These are phyloP conservation scores for Pittosporum tobira DNA, from an alignment of 129 eudicot species.

Conservation along the genomic window DNA sequence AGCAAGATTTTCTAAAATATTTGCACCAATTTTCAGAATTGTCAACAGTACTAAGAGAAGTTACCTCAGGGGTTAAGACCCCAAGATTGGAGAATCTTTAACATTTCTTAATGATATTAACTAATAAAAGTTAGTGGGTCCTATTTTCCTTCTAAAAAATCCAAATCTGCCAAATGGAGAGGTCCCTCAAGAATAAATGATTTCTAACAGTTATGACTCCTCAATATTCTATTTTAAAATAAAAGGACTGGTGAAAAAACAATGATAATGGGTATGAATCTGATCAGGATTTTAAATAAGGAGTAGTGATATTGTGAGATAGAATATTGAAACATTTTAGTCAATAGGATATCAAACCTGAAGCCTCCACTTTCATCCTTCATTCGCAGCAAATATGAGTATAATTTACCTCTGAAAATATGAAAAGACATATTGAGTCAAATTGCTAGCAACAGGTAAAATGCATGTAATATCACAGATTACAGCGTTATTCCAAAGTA, in stretches of 20 bases:
- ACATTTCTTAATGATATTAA: too few species aligned
- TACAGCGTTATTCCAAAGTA: not conserved
- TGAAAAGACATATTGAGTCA: slow-evolving; percentile 5
- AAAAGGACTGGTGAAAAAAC: not conserved
- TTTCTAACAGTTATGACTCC: not conserved
- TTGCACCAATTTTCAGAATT: too few species aligned
- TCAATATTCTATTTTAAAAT: not conserved
- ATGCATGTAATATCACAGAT: not conserved
- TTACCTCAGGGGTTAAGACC: too few species aligned
- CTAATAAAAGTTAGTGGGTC: not conserved
- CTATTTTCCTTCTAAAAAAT: not conserved
- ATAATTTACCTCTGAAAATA: slow-evolving; percentile 42
- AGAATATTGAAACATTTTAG: not conserved
- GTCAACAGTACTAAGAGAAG: too few species aligned
- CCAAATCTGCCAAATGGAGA: not conserved
- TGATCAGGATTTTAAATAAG: too few species aligned
- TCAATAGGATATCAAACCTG: slow-evolving; percentile 38
- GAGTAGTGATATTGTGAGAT: too few species aligned
- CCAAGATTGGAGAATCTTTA: too few species aligned
- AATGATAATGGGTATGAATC: not conserved
- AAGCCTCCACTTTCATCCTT: slow-evolving; percentile 72
- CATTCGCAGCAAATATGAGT: slow-evolving; percentile 68
- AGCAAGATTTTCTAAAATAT: too few species aligned
- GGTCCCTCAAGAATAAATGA: not conserved
- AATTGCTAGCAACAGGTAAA: slow-evolving; percentile 12